A percentile compares a stretch with the other conserved stretches of the same genome.
phyloP scores from a whole-genome alignment of 139 green algal species.

The Closterium sp. region DNA sequence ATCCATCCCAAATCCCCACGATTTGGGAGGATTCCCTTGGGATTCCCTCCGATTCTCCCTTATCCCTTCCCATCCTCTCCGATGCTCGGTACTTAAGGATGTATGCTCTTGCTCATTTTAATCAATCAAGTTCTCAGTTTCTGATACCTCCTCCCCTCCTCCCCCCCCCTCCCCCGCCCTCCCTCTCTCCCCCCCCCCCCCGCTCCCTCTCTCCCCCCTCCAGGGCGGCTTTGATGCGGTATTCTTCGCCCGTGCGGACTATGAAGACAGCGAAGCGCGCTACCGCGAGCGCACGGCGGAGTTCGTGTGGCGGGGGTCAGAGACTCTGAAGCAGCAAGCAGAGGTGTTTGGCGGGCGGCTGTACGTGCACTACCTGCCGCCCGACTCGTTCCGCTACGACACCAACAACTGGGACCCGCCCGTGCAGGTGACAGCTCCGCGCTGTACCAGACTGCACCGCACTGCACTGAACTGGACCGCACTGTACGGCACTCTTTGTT shows the following conservation, averaged over 20 bases:
- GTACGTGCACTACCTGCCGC: slow-evolving; percentile 72
- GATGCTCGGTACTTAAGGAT: no score
- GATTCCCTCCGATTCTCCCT: no score
- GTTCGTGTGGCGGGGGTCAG: slow-evolving; percentile 71
- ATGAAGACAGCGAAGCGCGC: slow-evolving; percentile 64
- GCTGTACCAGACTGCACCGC: background rate
- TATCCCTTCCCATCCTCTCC: no score
- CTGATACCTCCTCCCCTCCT: no score
- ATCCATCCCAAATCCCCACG: no score
- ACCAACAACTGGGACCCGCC: slow-evolving; percentile 48
- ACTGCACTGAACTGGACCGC: background rate
- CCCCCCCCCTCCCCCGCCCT: no score
- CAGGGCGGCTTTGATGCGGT: slow-evolving; percentile 73
- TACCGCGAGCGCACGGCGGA: slow-evolving; percentile 59
- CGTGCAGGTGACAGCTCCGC: slow-evolving; percentile 47
- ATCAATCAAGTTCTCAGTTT: no score
- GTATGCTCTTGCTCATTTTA: no score
- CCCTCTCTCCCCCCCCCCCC: background rate
- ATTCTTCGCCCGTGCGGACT: slow-evolving; percentile 84
- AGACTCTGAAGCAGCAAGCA: slow-evolving; percentile 55
- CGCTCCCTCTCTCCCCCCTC: background rate
- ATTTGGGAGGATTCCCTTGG: no score
- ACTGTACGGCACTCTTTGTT: no score
- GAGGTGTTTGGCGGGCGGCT: slow-evolving; percentile 48
- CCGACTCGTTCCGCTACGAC: slow-evolving; percentile 72